These are phyloP conservation scores for Cladophialophora exuberans DNA, from an alignment of 2,329 filamentous ascomycete species.

Conservation along the genomic window DNA sequence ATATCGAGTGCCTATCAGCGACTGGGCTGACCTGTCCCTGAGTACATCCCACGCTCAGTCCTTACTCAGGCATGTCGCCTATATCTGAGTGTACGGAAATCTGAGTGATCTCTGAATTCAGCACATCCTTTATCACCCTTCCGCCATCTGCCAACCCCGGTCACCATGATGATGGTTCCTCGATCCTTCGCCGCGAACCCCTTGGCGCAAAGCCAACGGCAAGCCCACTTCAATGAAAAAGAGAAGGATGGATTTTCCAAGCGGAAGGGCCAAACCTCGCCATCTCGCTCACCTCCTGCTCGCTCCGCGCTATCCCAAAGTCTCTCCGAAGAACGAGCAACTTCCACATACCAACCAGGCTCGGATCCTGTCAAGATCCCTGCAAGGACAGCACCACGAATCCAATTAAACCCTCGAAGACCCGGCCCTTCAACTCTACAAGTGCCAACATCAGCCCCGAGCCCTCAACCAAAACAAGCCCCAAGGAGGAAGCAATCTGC, in stretches of 20 bases:
- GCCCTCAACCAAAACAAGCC: not conserved
- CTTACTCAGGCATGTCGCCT: slow-evolving; percentile 12
- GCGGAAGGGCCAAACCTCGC: slow-evolving; percentile 3
- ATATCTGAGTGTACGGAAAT: not conserved
- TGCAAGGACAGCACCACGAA: slow-evolving; percentile 1
- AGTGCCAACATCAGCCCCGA: not conserved
- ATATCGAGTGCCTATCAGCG: too few relatives aligned
- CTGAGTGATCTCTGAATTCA: not conserved
- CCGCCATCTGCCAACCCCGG: not conserved
- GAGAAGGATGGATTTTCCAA: slow-evolving; percentile 21
- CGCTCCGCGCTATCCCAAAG: slow-evolving; percentile 22
- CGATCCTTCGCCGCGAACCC: slow-evolving; percentile 44
- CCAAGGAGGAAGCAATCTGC: slow-evolving; percentile 27
- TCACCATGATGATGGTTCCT: slow-evolving; percentile 45
- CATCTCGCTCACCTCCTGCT: slow-evolving; percentile 11
- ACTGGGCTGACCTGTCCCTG: too few relatives aligned
- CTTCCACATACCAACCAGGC: slow-evolving; percentile 3
- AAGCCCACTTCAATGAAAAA: slow-evolving; percentile 21
- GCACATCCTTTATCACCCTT: not conserved
- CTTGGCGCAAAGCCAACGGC: slow-evolving; percentile 34
- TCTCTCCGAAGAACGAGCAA: slow-evolving; percentile 13
- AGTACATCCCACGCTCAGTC: not conserved
- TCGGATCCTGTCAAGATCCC: slow-evolving; percentile 28
- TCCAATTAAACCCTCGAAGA: slow-evolving; percentile 7
- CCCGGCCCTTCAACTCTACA: slow-evolving; percentile 20